These are phyloP conservation scores for Trichoderma asperellum DNA, from an alignment of 2,329 filamentous ascomycete genomes.

Conservation along the genomic window DNA sequence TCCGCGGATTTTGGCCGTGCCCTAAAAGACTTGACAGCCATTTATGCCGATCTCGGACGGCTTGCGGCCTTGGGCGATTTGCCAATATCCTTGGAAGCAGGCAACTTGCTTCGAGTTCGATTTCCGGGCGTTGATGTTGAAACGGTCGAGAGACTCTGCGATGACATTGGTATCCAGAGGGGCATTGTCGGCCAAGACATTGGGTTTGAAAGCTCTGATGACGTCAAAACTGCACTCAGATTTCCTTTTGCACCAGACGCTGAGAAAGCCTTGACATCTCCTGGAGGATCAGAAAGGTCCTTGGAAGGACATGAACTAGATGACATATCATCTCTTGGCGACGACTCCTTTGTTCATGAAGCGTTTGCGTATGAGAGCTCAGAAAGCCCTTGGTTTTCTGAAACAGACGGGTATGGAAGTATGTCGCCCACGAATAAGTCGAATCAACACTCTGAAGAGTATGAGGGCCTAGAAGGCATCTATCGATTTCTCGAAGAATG, in stretches of 20 bases:
- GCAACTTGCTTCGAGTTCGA: constrained; percentile 73
- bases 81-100: constrained; percentile 72
- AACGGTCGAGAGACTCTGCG: constrained; percentile 80
- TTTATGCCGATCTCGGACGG: constrained; percentile 79
- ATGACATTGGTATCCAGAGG: constrained; percentile 81
- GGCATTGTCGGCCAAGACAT: constrained; percentile 78
- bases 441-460: constrained; percentile 51
- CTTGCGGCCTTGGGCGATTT: constrained; percentile 80
- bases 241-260: constrained; percentile 80
- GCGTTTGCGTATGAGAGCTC: constrained; percentile 50
- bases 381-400: constrained; percentile 55
- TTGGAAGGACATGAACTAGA: constrained; percentile 48
- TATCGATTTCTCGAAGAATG: constrained; percentile 64
- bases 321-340: constrained; percentile 41
- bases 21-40: constrained; percentile 77
- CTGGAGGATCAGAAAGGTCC: constrained; percentile 54
- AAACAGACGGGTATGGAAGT: constrained; percentile 54
- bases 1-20: constrained; percentile 87
- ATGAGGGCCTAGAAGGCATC: constrained; percentile 60
- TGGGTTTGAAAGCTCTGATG: constrained; percentile 69
- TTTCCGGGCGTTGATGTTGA: constrained; percentile 89
- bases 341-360: constrained; percentile 45
- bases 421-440: constrained; percentile 55
- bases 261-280: constrained; percentile 48
- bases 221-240: constrained; percentile 73